Conservation (phyloP, 2,329 filamentous ascomycete genomes). For the Dendrostoma leiphaemia region DNA sequence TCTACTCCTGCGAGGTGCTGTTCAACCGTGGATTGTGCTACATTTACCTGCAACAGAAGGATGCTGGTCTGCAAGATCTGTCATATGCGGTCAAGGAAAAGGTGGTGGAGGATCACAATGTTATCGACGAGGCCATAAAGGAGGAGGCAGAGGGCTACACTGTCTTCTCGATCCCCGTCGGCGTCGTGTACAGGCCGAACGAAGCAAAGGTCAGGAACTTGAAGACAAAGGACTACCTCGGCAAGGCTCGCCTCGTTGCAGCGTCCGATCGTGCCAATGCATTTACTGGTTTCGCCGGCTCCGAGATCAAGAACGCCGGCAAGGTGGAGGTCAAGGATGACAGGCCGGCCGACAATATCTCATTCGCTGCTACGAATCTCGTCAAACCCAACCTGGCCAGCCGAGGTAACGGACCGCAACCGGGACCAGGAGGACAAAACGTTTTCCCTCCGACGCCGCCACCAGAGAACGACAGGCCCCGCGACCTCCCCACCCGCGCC, state of each 20-base stretch:
- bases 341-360: conserved; percentile 78
- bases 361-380: conserved; percentile 88
- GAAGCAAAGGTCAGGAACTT: conserved; percentile 98
- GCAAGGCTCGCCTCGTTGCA: conserved; percentile 90
- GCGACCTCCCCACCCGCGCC: conserved; percentile 45
- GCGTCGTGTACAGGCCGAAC: conserved; percentile 91
- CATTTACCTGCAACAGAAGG: conserved; percentile 91
- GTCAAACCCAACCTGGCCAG: conserved; percentile 83
- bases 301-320: conserved; percentile 71
- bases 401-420: conserved; percentile 55
- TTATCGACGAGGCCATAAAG: conserved; percentile 94
- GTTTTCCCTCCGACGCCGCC: conserved; percentile 98
- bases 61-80: conserved; percentile 87
- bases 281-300: conserved; percentile 78
- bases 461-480: conserved; percentile 74
- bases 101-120: conserved; percentile 91
- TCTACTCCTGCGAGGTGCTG: conserved; percentile 95
- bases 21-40: conserved; percentile 98
- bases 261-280: conserved; percentile 78
- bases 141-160: conserved; percentile 98
- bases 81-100: conserved; percentile 92
- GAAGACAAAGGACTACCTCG: conserved; percentile 96
- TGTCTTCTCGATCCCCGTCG: conserved; percentile 96
- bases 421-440: conserved; percentile 64
- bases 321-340: conserved; percentile 68